A percentile compares a stretch with the other conserved stretches of the same genome.
phyloP scores from a whole-genome alignment of 108 stramenopile genomes.

The Epipyxis sp. region DNA sequence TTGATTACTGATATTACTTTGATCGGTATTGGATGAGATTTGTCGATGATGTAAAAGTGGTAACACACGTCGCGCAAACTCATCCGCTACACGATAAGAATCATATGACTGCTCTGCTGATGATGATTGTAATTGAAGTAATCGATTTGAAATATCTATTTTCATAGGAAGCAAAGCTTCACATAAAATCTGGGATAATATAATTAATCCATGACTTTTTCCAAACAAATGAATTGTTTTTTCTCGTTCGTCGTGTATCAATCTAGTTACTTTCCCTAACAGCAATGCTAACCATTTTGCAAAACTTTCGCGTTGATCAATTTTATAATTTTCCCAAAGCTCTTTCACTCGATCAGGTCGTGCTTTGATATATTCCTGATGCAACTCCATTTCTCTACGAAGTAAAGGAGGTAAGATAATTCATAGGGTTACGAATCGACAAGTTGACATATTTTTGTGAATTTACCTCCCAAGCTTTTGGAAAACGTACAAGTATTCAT shows the following conservation, averaged over 20 bases:
- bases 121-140: not conserved
- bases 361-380: not conserved
- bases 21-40: too few relatives aligned
- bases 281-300: not conserved
- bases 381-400: too few relatives aligned
- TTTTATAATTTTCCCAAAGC: not conserved
- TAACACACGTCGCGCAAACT: not conserved
- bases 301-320: not conserved
- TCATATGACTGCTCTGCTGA: not conserved
- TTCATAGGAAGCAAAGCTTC: not conserved
- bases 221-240: not conserved
- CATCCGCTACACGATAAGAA: not conserved
- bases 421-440: too few relatives aligned
- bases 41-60: too few relatives aligned
- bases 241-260: not conserved
- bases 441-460: too few relatives aligned
- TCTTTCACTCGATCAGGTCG: not conserved
- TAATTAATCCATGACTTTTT: not conserved
- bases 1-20: too few relatives aligned
- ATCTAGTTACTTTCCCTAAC: not conserved
- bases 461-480: not conserved
- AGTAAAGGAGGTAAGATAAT: too few relatives aligned
- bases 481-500: slow-evolving; percentile 12
- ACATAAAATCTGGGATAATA: not conserved
- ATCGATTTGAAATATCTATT: not conserved